Percentiles rank a stretch among this genome's conserved stretches.
These are phyloP conservation scores for Leishmania martiniquensis DNA, from an alignment of 208 protist genomes.

Conservation along the genomic window DNA sequence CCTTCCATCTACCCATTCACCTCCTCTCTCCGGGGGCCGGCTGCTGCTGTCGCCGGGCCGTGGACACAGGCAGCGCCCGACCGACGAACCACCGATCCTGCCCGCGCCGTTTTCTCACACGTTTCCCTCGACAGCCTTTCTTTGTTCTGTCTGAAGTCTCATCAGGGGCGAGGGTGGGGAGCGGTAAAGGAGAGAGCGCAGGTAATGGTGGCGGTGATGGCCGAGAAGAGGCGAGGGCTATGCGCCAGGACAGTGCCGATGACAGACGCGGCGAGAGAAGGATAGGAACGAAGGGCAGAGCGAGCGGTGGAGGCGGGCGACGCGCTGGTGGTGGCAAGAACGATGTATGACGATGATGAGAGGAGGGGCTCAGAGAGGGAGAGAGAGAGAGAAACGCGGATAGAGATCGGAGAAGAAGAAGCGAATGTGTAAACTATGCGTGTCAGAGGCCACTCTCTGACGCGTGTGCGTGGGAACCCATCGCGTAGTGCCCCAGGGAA, in stretches of 20 bases:
- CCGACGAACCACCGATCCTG: background rate
- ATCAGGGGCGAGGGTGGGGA: too few relatives aligned
- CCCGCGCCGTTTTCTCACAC: background rate
- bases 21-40: background rate
- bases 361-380: background rate
- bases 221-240: background rate
- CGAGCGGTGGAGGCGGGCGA: background rate
- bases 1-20: too few relatives aligned
- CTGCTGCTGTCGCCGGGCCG: too few relatives aligned
- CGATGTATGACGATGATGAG: background rate
- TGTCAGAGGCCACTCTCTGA: too few relatives aligned
- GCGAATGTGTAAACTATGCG: background rate
- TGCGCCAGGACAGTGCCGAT: background rate
- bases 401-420: background rate
- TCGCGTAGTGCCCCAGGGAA: too few relatives aligned
- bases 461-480: too few relatives aligned
- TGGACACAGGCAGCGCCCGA: background rate
- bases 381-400: conserved; percentile 6
- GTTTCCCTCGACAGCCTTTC: too few relatives aligned
- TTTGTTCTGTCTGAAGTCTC: too few relatives aligned
- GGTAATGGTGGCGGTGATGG: background rate
- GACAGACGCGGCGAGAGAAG: background rate
- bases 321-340: background rate
- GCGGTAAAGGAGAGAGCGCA: background rate
- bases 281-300: background rate